Evolutionary conservation across 2,329 filamentous ascomycete genomes (phyloP).

Genomic region (Penicillium sp.): DNA sequence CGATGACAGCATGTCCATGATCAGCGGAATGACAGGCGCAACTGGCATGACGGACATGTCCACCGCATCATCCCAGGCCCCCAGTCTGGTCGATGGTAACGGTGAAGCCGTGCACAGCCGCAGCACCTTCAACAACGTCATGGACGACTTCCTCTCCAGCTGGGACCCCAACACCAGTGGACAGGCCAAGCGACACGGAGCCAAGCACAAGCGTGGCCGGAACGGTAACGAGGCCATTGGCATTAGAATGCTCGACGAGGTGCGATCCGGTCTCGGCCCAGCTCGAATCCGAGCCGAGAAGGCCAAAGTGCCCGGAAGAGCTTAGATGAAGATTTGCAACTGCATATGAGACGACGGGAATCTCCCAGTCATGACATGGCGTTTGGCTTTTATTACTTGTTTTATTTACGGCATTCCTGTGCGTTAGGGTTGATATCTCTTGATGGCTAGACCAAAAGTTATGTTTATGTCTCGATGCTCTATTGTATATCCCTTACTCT

Average conservation of each 20-base stretch:
- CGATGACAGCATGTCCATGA: slow-evolving; percentile 52
- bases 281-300: slow-evolving; percentile 55
- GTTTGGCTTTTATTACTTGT: slow-evolving; percentile 22
- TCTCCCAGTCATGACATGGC: slow-evolving; percentile 22
- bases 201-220: slow-evolving; percentile 63
- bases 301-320: slow-evolving; percentile 30
- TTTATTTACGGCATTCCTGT: slow-evolving; percentile 18
- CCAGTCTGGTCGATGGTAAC: slow-evolving; percentile 47
- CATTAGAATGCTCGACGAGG: slow-evolving; percentile 85
- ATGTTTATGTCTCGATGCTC: slow-evolving; percentile 8
- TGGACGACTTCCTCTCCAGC: slow-evolving; percentile 86
- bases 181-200: slow-evolving; percentile 44
- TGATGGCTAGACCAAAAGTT: slow-evolving; percentile 23
- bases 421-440: slow-evolving; percentile 15
- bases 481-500: slow-evolving; percentile 4
- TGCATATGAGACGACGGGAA: slow-evolving; percentile 26
- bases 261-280: slow-evolving; percentile 74
- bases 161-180: slow-evolving; percentile 46
- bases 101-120: slow-evolving; percentile 57
- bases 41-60: slow-evolving; percentile 59
- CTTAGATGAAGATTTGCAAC: slow-evolving; percentile 23
- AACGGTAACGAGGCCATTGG: slow-evolving; percentile 78
- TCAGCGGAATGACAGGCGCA: slow-evolving; percentile 49
- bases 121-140: slow-evolving; percentile 79
- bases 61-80: slow-evolving; percentile 57